These are phyloP conservation scores for Chenopodium suecicum DNA, from an alignment of 148 eudicot genomes.

Conservation along the genomic window DNA sequence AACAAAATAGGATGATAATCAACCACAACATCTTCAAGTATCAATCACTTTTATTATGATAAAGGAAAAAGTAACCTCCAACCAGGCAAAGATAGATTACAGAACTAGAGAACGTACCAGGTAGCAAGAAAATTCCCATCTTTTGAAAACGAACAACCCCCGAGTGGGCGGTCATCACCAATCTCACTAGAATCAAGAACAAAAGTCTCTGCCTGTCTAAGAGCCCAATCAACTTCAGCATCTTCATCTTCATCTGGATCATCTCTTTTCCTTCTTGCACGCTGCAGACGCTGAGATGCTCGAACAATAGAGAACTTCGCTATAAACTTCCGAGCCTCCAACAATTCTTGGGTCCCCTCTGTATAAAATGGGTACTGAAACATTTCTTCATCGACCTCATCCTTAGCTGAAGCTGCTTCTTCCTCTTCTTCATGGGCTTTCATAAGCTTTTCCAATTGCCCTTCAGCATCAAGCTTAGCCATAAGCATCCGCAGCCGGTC, in stretches of 20 bases:
- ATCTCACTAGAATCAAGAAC: conserved; percentile 78
- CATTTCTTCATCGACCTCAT: conserved; percentile 57
- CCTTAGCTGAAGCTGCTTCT: conserved; percentile 48
- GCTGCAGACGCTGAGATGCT: conserved; percentile 63
- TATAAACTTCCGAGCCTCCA: conserved; percentile 62
- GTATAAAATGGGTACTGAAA: conserved; percentile 85
- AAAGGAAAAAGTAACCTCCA: background rate
- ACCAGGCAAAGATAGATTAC: background rate
- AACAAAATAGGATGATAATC: background rate
- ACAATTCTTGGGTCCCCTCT: conserved; percentile 64
- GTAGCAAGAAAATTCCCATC: conserved; percentile 85
- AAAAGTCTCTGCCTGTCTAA: conserved; percentile 67
- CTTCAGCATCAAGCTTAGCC: conserved; percentile 91
- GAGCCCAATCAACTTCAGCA: conserved; percentile 74
- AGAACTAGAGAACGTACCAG: conserved; percentile 47
- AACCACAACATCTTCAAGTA: background rate
- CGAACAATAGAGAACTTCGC: conserved; percentile 62
- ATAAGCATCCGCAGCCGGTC: conserved; percentile 80
- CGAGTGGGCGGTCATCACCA: conserved; percentile 89
- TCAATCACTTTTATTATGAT: background rate
- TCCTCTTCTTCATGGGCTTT: conserved; percentile 90
- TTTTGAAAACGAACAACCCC: conserved; percentile 77
- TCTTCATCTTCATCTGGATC: conserved; percentile 97
- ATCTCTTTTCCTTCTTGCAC: conserved; percentile 78
- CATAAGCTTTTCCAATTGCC: conserved; percentile 87